Evolutionary conservation across 2,329 filamentous ascomycete species (phyloP).

Genomic region (Diaporthe velutina): DNA sequence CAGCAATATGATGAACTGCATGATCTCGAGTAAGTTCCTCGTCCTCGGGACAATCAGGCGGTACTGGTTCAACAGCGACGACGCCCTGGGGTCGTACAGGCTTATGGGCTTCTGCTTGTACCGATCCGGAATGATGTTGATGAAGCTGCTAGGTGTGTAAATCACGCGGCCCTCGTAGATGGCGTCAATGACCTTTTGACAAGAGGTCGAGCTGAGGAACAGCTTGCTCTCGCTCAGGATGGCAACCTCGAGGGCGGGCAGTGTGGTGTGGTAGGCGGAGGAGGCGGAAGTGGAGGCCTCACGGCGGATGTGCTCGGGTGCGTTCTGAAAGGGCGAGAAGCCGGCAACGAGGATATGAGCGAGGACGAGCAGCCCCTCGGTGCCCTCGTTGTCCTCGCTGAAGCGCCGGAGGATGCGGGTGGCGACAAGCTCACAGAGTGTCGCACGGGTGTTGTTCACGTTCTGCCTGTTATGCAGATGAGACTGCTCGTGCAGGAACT

Average conservation of each 20-base stretch:
- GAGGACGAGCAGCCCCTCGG: constrained; percentile 78
- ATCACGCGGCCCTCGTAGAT: constrained; percentile 86
- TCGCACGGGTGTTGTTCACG: constrained; percentile 82
- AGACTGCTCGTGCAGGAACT: constrained; percentile 83
- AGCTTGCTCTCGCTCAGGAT: constrained; percentile 86
- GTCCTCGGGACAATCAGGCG: constrained; percentile 86
- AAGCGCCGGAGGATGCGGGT: constrained; percentile 83
- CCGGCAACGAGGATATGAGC: constrained; percentile 85
- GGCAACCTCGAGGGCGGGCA: constrained; percentile 85
- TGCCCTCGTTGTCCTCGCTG: constrained; percentile 81
- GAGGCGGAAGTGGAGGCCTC: constrained; percentile 65
- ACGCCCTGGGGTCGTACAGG: constrained; percentile 81
- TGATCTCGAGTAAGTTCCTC: constrained; percentile 79
- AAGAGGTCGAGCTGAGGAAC: constrained; percentile 82
- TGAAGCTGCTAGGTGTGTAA: constrained; percentile 84
- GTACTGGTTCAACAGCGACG: constrained; percentile 85
- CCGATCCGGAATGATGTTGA: constrained; percentile 87
- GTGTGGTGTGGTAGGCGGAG: constrained; percentile 67
- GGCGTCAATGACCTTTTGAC: constrained; percentile 84
- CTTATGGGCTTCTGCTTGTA: constrained; percentile 89
- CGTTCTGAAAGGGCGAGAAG: constrained; percentile 89
- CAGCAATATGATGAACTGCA: constrained; percentile 79
- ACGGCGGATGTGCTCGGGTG: constrained; percentile 74
- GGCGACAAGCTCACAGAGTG: constrained; percentile 84
- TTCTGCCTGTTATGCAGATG: constrained; percentile 84